Base-by-base conservation (phyloP, 2,329 filamentous ascomycete genomes). In the Diaporthe sp. region DNA sequence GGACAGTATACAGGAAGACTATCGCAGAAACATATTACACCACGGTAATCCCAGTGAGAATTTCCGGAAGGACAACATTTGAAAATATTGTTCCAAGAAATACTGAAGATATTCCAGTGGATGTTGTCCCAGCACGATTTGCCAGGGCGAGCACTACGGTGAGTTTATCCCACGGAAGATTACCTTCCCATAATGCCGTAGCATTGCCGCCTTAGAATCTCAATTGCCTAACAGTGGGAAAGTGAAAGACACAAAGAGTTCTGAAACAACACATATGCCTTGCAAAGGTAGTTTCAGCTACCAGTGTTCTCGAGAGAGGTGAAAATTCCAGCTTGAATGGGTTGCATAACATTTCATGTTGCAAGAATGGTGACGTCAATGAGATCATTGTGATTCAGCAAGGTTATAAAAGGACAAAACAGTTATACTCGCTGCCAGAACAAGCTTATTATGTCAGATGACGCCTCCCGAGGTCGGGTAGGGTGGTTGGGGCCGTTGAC, bases 321-420 rank as follows among this genome's bases (percentile, higher is more conserved):
- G 17, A 19, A 9, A 12, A 13, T 22, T 22, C 19, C 22, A 37
- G 6, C 34, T 62, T 62, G 37, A 19, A 44, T 9, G 12, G 22
- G n/a, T 3, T n/a, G 44, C n/a, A n/a, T 17, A 37, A 10, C 7
- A 28, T 28, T 44, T 19, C 8, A 28, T 17, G 7, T 25, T 39
- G 12, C 2, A 28, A 28, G 3, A 9, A 3, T n/a, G 19, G 15
- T 22, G 39, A 44, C 4, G 19, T 19, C 3, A n/a, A 62, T 19
- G 7, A 15, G 2, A 44, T 44, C 2, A 6, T 28, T 25, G 4
- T 17, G 3, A 9, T 28, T 0, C 3, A 10, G 3, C 15, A 3
- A 19, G 37, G 17, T 25, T 7, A 25, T 2, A 6, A 61, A 42
- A 7, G 15, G 42, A 42, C 2, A 2, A 0, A 4, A 10, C 2